Evolutionary conservation across 768 basidiomycete genomes (phyloP).

Genomic region (Russula abietina): DNA sequence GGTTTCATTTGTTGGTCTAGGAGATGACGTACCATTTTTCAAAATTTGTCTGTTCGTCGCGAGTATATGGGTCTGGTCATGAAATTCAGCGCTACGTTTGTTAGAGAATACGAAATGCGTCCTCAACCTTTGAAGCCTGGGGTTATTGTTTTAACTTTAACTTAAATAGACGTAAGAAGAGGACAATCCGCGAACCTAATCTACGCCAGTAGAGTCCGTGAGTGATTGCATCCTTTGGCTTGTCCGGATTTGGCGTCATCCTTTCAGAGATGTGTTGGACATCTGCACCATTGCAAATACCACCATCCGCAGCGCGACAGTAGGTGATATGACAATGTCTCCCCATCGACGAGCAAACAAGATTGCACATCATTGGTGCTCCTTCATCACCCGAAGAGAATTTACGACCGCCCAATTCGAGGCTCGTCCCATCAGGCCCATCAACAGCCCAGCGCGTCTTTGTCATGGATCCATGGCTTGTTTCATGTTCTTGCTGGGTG

Average conservation of each 20-base stretch:
- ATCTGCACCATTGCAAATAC: constrained; percentile 39
- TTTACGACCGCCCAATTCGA: constrained; percentile 52
- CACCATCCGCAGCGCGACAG: constrained; percentile 39
- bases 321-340: constrained; percentile 54
- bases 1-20: background rate
- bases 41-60: constrained; percentile 48
- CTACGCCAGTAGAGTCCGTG: constrained; percentile 55
- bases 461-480: constrained; percentile 59
- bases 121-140: constrained; percentile 48
- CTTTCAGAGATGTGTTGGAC: constrained; percentile 40
- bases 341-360: constrained; percentile 50
- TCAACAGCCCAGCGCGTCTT: constrained; percentile 52
- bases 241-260: constrained; percentile 42
- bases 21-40: constrained; percentile 42
- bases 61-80: constrained; percentile 50
- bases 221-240: constrained; percentile 48
- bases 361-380: constrained; percentile 58
- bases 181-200: constrained; percentile 37
- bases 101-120: no score
- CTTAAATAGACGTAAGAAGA: constrained; percentile 8
- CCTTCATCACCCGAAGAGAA: constrained; percentile 51
- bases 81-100: background rate
- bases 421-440: constrained; percentile 42
- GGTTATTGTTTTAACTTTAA: background rate
- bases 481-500: constrained; percentile 55